A percentile compares a stretch with the other conserved stretches of the same genome.
Conservation (phyloP, 2,329 filamentous ascomycete genomes). For the Claviceps capensis region DNA sequence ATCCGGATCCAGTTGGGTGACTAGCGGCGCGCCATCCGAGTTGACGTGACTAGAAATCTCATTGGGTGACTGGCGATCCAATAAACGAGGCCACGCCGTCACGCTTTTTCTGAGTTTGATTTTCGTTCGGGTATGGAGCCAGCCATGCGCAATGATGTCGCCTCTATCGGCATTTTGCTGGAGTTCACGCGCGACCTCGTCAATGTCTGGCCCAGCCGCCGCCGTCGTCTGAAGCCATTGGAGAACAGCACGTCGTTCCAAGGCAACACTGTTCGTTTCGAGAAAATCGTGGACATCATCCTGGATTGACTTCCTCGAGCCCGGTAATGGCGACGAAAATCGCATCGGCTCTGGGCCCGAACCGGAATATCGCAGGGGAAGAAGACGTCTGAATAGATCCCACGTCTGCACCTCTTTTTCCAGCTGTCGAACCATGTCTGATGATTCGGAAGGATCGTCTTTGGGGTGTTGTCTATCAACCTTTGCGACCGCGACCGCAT, state of each 20-base stretch:
- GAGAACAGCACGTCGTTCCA: conserved; percentile 67
- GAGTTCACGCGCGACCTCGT: conserved; percentile 61
- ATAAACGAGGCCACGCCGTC: conserved; percentile 48
- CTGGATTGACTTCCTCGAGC: conserved; percentile 15
- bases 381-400: conserved; percentile 66
- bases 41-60: conserved; percentile 42
- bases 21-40: conserved; percentile 48
- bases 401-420: conserved; percentile 82
- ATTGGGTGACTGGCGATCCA: conserved; percentile 48
- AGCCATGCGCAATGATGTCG: conserved; percentile 74
- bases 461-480: conserved; percentile 28
- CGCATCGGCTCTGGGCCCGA: conserved; percentile 15
- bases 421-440: conserved; percentile 34
- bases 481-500: conserved; percentile 44
- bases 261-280: conserved; percentile 54
- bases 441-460: background rate
- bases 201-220: conserved; percentile 55
- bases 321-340: conserved; percentile 16
- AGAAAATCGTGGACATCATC: conserved; percentile 50
- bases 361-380: conserved; percentile 52
- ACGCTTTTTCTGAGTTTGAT: conserved; percentile 85
- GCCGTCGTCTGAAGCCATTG: conserved; percentile 78
- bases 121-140: conserved; percentile 79
- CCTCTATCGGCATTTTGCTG: conserved; percentile 65
- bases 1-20: conserved; percentile 88